Evolutionary conservation across 225 moss, liverwort and hornwort genomes (phyloP).

Genomic region (Lunularia cruciata): DNA sequence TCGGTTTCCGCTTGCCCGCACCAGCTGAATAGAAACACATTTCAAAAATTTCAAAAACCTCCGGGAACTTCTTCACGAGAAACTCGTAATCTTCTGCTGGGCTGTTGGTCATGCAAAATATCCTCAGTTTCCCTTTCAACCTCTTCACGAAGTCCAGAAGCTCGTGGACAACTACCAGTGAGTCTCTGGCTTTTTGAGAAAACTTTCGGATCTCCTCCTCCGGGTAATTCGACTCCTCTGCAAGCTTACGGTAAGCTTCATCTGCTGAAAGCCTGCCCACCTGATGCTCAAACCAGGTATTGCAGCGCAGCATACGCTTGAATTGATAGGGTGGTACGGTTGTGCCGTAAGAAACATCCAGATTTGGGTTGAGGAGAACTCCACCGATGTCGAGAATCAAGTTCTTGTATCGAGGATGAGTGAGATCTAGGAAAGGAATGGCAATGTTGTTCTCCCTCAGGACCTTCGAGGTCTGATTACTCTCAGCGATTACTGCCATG

Average conservation of each 20-base stretch:
- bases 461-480: too few relatives aligned
- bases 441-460: too few relatives aligned
- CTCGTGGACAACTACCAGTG: slow-evolving; percentile 3
- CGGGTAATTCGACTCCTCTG: not conserved
- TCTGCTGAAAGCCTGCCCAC: slow-evolving; percentile 14
- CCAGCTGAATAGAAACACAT: slow-evolving; percentile 9
- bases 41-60: not conserved
- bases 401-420: too few relatives aligned
- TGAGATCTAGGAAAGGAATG: too few relatives aligned
- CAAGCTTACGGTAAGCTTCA: not conserved
- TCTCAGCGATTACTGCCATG: too few relatives aligned
- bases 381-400: slow-evolving; percentile 25
- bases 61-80: not conserved
- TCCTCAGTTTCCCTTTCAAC: slow-evolving; percentile 9
- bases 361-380: slow-evolving; percentile 22
- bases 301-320: slow-evolving; percentile 26
- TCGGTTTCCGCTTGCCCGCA: slow-evolving; percentile 20
- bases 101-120: slow-evolving; percentile 20
- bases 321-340: slow-evolving; percentile 15
- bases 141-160: not conserved
- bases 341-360: slow-evolving; percentile 19
- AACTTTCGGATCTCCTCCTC: slow-evolving; percentile 7
- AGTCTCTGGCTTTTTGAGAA: slow-evolving; percentile 10
- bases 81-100: slow-evolving; percentile 18
- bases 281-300: slow-evolving; percentile 15